Evolutionary conservation across 2,329 filamentous ascomycete genomes (phyloP), one percentile per base, ranked within the genome.

Genomic region (Botrytis galanthina): DNA sequence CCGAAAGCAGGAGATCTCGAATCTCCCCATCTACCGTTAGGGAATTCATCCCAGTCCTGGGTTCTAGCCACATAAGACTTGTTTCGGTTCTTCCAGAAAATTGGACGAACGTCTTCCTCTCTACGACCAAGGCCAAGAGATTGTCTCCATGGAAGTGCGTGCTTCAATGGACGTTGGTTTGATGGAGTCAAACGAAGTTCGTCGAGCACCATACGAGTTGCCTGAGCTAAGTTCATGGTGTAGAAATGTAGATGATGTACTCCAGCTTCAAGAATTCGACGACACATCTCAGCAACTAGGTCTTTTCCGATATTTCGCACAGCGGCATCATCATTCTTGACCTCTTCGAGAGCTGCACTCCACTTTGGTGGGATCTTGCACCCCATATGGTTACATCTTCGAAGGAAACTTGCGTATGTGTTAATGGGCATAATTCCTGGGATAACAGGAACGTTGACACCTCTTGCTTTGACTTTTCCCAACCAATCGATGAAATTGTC

Each of bases 1-100:
- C 96, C 96, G 80, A 98, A 99, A 69, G 96, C 96, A 75, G 96
- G 96, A 74, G 95, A 98, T 76, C 96, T 90, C 70, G 95, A 95
- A 83, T 99, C 96, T 83, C 96, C 97, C 96, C 96, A 99, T 83
- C 96, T 92, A 64, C 96, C 96, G 86, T 99, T 99, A 73, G 96
- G 96, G 79, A 98, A 99, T 82, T 99, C 96, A 80, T 99, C 96
- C 96, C 96, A 99, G 78, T 98, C 95, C 81, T 98, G 95, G 0
- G 96, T 99, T 72, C 96, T 93, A 73, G 94, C 91, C 72, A 99
- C 91, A 80, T 99, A 99, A 6, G 95, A 97, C 81, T 96, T 94
- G 84, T 97, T 96, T 74, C 96, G 90, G 84, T 98, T 98, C 79
- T 95, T 91, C 96, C 96, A 99, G 87, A 99, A 99, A 78, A 99